phyloP scores from a whole-genome alignment of 1,139 yeast genomes.

The Pichia sp. region DNA sequence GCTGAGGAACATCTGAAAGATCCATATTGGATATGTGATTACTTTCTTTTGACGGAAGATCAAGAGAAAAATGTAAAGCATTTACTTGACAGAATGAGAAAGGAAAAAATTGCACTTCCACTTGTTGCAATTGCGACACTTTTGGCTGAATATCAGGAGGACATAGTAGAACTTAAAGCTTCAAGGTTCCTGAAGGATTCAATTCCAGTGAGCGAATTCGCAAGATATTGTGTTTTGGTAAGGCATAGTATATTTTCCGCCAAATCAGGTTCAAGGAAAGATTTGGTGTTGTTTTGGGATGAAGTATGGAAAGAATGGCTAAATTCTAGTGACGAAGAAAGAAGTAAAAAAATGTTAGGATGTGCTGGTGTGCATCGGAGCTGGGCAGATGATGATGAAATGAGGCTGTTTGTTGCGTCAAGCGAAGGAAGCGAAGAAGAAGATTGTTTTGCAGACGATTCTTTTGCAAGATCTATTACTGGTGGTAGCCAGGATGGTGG shows the following conservation, averaged over 20 bases:
- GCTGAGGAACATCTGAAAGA: background rate
- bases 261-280: constrained; percentile 21
- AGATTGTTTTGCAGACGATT: constrained; percentile 8
- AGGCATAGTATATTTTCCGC: constrained; percentile 20
- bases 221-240: constrained; percentile 25
- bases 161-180: constrained; percentile 14
- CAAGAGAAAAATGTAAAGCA: constrained; percentile 11
- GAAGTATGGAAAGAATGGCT: constrained; percentile 26
- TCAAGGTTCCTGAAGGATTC: constrained; percentile 23
- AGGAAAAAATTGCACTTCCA: constrained; percentile 13
- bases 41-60: constrained; percentile 16
- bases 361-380: constrained; percentile 15
- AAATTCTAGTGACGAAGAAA: constrained; percentile 19
- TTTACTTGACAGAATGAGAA: constrained; percentile 11
- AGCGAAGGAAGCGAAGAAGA: constrained; percentile 20
- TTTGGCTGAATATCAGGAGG: constrained; percentile 16
- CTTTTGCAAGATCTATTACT: background rate
- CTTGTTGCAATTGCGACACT: constrained; percentile 14
- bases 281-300: constrained; percentile 27
- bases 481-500: constrained; percentile 9
- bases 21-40: constrained; percentile 15
- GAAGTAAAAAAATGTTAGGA: constrained; percentile 17
- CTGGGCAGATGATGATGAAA: constrained; percentile 25
- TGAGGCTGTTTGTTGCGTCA: constrained; percentile 18
- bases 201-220: constrained; percentile 29